These are phyloP conservation scores for Blastobotrys capitulatus DNA, from an alignment of 1,139 yeast species.

Conservation along the genomic window DNA sequence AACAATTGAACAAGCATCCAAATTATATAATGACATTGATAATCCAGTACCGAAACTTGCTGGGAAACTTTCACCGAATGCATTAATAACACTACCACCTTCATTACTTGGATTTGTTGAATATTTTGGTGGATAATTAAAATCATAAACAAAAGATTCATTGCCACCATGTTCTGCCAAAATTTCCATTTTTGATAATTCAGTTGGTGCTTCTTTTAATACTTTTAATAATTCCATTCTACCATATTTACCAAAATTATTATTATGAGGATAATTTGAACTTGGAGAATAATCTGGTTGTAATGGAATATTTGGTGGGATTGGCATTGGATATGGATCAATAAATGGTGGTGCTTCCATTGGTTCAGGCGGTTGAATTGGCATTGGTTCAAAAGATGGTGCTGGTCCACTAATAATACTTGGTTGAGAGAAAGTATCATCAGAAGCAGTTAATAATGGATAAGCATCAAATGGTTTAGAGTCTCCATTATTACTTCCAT, in stretches of 20 bases:
- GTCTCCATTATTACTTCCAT: no score
- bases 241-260: conserved; percentile 1
- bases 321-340: not conserved
- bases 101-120: conserved; percentile 14
- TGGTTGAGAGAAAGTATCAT: not conserved
- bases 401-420: not conserved
- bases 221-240: conserved; percentile 1
- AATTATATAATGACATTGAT: conserved; percentile 17
- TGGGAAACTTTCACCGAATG: conserved; percentile 22
- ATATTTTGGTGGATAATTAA: conserved; percentile 19
- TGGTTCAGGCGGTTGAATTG: not conserved
- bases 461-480: not conserved
- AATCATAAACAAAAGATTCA: conserved; percentile 22
- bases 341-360: not conserved
- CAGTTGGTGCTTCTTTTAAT: conserved; percentile 14
- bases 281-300: not conserved
- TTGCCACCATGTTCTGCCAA: conserved; percentile 16
- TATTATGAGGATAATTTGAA: not conserved
- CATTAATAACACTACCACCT: conserved; percentile 21
- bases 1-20: conserved; percentile 23
- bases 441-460: not conserved
- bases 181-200: conserved; percentile 15
- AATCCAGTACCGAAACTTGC: conserved; percentile 21
- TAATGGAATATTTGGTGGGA: not conserved
- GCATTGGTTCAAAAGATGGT: not conserved